Conservation (phyloP, 2,329 filamentous ascomycete species). For the Penicillium concentricum region DNA sequence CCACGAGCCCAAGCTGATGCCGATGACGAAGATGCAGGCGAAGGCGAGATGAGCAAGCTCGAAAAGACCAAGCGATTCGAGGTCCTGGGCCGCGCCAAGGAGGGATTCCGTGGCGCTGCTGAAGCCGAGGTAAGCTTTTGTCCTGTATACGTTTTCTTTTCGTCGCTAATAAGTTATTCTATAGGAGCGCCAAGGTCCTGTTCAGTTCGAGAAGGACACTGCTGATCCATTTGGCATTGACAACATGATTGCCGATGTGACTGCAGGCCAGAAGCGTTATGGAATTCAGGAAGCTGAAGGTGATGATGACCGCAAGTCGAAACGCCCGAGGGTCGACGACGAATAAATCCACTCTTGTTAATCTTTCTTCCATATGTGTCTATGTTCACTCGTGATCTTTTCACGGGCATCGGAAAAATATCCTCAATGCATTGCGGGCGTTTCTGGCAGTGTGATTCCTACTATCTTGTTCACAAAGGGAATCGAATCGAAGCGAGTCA, state of each 20-base stretch:
- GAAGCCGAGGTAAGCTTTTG: constrained; percentile 69
- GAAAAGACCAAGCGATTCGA: constrained; percentile 85
- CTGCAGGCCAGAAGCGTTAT: constrained; percentile 49
- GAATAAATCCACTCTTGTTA: constrained; percentile 44
- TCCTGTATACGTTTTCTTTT: not conserved
- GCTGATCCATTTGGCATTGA: constrained; percentile 92
- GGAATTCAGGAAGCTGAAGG: constrained; percentile 43
- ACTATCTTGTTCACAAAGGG: constrained; percentile 5
- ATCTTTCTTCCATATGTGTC: constrained; percentile 12
- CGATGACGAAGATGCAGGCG: constrained; percentile 75
- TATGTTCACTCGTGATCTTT: constrained; percentile 12
- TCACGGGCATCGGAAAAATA: constrained; percentile 6
- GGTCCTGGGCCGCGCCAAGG: constrained; percentile 74
- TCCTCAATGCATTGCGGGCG: constrained; percentile 32
- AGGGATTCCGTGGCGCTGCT: constrained; percentile 81
- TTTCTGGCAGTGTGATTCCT: constrained; percentile 19
- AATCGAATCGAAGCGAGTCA: not conserved
- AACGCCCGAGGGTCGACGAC: constrained; percentile 76
- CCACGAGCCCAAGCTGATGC: constrained; percentile 70
- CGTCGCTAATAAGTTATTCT: not conserved
- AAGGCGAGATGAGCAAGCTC: constrained; percentile 82
- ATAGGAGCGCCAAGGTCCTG: constrained; percentile 79
- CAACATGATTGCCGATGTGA: constrained; percentile 81
- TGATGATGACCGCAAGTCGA: constrained; percentile 47
- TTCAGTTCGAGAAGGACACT: constrained; percentile 90